These are phyloP conservation scores for Hericium erinaceus DNA, from an alignment of 768 basidiomycete species.

Conservation along the genomic window DNA sequence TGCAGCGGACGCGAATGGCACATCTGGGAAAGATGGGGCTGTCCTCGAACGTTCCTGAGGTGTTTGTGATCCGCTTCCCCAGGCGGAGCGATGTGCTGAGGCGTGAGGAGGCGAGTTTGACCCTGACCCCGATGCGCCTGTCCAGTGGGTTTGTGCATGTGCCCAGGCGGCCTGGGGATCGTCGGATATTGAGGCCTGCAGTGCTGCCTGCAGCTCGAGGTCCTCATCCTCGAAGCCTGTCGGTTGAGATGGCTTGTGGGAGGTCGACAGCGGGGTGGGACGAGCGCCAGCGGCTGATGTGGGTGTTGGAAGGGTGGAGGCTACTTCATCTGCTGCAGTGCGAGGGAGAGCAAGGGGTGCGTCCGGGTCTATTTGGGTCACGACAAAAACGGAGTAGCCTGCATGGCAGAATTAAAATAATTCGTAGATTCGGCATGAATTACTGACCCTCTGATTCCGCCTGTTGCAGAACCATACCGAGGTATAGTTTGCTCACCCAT, in stretches of 20 bases:
- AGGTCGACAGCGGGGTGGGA: slow-evolving; percentile 7
- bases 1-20: slow-evolving; percentile 2
- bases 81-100: neutral
- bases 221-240: slow-evolving; percentile 71
- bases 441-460: slow-evolving; percentile 72
- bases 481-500: slow-evolving; percentile 77
- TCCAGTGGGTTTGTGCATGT: neutral
- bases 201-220: slow-evolving; percentile 75
- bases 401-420: slow-evolving; percentile 6
- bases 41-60: neutral
- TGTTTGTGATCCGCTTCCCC: neutral
- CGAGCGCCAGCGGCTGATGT: slow-evolving; percentile 20
- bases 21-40: neutral
- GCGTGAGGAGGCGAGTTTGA: neutral
- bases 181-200: slow-evolving; percentile 67
- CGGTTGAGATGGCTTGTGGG: neutral
- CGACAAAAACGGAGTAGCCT: slow-evolving; percentile 81
- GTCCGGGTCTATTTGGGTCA: slow-evolving; percentile 52
- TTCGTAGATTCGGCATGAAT: neutral
- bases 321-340: slow-evolving; percentile 63
- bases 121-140: neutral
- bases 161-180: slow-evolving; percentile 1
- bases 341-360: slow-evolving; percentile 47
- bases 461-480: slow-evolving; percentile 80
- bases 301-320: slow-evolving; percentile 52